phyloP scores from a whole-genome alignment of 148 eudicot species.

The Diospyros kaki region DNA sequence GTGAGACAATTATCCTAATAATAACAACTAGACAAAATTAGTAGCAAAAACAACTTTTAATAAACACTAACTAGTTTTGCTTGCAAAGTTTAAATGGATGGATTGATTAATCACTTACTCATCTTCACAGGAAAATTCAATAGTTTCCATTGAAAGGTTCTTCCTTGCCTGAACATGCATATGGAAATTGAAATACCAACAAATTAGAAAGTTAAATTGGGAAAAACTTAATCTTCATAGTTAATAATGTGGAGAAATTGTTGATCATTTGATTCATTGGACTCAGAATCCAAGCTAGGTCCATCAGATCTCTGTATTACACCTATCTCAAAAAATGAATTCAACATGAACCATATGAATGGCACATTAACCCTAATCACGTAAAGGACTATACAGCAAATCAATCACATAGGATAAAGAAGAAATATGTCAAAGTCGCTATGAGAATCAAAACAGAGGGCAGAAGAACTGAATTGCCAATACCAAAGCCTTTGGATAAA shows the following conservation, averaged over 20 bases:
- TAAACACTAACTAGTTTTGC: not conserved
- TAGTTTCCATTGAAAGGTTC: conserved; percentile 74
- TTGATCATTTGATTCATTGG: conserved; percentile 32
- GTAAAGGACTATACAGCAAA: no score
- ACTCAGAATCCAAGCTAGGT: conserved; percentile 31
- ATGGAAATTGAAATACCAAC: not conserved
- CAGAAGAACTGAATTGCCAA: no score
- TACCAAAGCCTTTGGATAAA: no score
- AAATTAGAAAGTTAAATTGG: not conserved
- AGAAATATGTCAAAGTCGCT: no score
- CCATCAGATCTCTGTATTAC: conserved; percentile 39
- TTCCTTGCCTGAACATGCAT: conserved; percentile 52
- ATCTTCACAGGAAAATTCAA: conserved; percentile 46
- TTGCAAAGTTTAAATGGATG: conserved; percentile 4
- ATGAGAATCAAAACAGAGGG: no score
- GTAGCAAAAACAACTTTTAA: no score
- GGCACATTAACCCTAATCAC: no score
- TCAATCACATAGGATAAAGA: no score
- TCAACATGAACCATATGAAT: no score
- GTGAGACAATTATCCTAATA: no score
- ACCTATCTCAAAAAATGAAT: no score
- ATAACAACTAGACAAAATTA: no score
- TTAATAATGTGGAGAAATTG: not conserved
- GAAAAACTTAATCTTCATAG: not conserved
- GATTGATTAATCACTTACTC: conserved; percentile 56